These are phyloP conservation scores for Flaveria trinervia DNA, from an alignment of 129 eudicot species.

Conservation along the genomic window DNA sequence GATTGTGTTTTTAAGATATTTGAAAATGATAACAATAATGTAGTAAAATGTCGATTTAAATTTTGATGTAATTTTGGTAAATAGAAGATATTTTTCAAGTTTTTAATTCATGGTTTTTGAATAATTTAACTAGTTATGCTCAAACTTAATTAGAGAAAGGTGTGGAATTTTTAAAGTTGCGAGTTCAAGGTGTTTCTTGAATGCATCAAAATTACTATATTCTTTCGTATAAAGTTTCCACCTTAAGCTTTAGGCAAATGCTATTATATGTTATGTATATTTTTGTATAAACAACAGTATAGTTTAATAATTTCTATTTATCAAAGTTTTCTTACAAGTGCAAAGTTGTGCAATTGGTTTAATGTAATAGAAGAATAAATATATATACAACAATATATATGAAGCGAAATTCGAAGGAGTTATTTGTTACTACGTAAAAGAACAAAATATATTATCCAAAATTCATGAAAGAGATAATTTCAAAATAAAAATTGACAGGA, in stretches of 20 bases:
- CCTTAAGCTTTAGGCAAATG: too few relatives aligned
- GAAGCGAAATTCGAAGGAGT: too few relatives aligned
- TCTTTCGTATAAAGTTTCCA: too few relatives aligned
- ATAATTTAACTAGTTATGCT: not conserved
- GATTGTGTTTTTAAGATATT: not conserved
- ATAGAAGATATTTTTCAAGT: not conserved
- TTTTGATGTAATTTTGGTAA: not conserved
- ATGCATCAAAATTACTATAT: not conserved
- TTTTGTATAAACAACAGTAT: too few relatives aligned
- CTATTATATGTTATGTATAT: too few relatives aligned
- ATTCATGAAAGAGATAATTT: not conserved
- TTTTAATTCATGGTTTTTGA: not conserved
- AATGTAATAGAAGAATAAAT: too few relatives aligned
- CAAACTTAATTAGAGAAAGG: not conserved
- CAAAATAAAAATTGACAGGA: not conserved
- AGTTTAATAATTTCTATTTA: too few relatives aligned
- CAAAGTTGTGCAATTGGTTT: not conserved
- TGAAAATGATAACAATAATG: not conserved
- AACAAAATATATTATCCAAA: not conserved
- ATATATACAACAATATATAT: too few relatives aligned
- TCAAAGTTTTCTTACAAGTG: not conserved
- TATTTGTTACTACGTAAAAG: not conserved
- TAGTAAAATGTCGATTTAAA: not conserved
- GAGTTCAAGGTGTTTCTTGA: slow-evolving; percentile 4
- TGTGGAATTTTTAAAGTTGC: not conserved